A percentile compares a stretch with the other conserved stretches of the same genome.
These are phyloP conservation scores for Myrica gale DNA, from an alignment of 306 rosid genomes.

Conservation along the genomic window DNA sequence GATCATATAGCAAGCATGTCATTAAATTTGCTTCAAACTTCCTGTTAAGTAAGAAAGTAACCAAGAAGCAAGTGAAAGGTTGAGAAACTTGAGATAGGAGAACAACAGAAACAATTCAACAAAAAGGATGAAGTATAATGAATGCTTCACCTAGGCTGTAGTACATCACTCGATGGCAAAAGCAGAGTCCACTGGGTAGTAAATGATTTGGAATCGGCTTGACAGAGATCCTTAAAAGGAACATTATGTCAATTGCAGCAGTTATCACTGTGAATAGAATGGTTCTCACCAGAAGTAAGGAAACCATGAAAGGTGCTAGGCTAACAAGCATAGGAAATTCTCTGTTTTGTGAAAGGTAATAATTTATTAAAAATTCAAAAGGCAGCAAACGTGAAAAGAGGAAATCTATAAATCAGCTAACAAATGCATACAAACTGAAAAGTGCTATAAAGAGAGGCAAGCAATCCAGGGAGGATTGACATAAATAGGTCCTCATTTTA, in stretches of 20 bases:
- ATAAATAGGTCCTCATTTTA: not conserved
- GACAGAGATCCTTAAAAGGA: slow-evolving; percentile 74
- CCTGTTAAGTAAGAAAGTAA: slow-evolving; percentile 45
- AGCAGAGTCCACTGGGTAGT: slow-evolving; percentile 85
- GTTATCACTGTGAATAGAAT: slow-evolving; percentile 11
- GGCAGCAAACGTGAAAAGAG: not conserved
- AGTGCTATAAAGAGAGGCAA: too few relatives aligned
- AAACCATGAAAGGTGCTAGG: not conserved
- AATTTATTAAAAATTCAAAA: not conserved
- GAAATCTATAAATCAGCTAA: not conserved
- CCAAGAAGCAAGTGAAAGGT: slow-evolving; percentile 10
- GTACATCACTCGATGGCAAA: slow-evolving; percentile 79
- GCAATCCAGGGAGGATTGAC: not conserved
- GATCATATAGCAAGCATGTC: slow-evolving; percentile 89
- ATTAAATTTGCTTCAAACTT: slow-evolving; percentile 79
- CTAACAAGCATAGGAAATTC: not conserved
- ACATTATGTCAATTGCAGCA: slow-evolving; percentile 14
- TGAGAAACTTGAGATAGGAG: not conserved
- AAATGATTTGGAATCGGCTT: slow-evolving; percentile 79
- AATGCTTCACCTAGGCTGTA: slow-evolving; percentile 64
- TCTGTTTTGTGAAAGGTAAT: slow-evolving; percentile 5
- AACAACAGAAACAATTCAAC: not conserved
- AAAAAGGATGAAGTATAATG: slow-evolving; percentile 10
- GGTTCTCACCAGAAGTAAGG: not conserved
- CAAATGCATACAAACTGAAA: not conserved